A percentile compares a stretch with the other conserved stretches of the same genome.
Conservation (phyloP, 306 rosid genomes). For the Quercus suber region DNA sequence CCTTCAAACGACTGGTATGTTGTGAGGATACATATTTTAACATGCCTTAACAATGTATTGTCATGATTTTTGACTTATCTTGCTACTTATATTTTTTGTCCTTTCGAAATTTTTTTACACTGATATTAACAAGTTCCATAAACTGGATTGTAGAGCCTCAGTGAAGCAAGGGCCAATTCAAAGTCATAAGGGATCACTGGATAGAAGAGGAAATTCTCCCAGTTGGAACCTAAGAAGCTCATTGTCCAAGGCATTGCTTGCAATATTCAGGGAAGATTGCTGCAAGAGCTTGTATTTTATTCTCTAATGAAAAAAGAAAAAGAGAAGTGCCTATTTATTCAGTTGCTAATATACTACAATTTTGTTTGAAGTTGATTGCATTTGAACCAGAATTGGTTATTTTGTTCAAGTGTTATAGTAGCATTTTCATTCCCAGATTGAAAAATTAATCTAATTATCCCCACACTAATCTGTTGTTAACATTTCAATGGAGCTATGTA, state of each 20-base stretch:
- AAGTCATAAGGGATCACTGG: conserved; percentile 29
- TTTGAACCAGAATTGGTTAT: conserved; percentile 3
- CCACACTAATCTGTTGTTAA: background rate
- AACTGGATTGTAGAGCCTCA: conserved; percentile 54
- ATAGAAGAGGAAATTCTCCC: background rate
- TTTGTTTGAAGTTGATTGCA: background rate
- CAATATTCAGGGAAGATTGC: background rate
- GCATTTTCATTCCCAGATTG: background rate
- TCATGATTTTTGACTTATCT: conserved; percentile 22
- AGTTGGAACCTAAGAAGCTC: background rate
- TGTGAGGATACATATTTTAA: conserved; percentile 9
- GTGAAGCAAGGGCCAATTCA: conserved; percentile 48
- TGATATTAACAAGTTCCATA: background rate
- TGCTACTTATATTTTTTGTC: background rate
- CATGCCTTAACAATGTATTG: background rate
- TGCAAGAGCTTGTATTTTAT: conserved; percentile 21
- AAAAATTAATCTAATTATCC: background rate
- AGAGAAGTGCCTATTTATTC: background rate
- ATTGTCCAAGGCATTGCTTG: background rate
- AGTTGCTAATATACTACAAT: background rate
- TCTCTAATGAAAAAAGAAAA: background rate
- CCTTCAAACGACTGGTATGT: conserved; percentile 91
- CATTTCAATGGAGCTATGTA: background rate
- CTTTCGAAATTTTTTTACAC: background rate
- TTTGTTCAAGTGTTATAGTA: background rate